Conservation (phyloP, 768 basidiomycete species). For the Saitozyma sp. region DNA sequence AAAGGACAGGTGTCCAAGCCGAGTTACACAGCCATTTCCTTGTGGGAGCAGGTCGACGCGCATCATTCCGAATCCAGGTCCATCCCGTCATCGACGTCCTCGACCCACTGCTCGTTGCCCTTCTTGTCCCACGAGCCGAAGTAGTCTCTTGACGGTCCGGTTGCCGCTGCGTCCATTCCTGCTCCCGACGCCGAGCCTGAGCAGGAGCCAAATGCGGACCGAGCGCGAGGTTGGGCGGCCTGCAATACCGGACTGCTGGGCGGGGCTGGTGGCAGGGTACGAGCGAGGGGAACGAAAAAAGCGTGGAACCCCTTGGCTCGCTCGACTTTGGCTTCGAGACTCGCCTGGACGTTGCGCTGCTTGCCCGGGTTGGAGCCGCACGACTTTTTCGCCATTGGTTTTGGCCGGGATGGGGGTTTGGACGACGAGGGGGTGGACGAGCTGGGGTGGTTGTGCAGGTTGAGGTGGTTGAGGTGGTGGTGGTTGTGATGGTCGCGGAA, state of each 20-base stretch:
- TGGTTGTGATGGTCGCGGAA: not conserved
- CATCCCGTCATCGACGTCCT: slow-evolving; percentile 24
- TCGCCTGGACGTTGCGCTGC: slow-evolving; percentile 30
- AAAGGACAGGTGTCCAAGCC: not conserved
- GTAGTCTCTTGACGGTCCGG: slow-evolving; percentile 9
- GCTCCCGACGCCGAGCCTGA: slow-evolving; percentile 3
- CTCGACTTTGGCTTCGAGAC: slow-evolving; percentile 39
- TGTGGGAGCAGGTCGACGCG: not conserved
- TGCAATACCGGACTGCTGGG: slow-evolving; percentile 37
- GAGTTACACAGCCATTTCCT: not conserved
- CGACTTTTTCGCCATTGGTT: slow-evolving; percentile 7
- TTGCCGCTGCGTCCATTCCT: not conserved
- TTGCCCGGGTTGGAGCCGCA: slow-evolving; percentile 11
- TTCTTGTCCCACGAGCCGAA: slow-evolving; percentile 14
- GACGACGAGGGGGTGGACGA: slow-evolving; percentile 2
- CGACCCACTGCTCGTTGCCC: slow-evolving; percentile 22
- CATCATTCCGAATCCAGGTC: slow-evolving; percentile 15
- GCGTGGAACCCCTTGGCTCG: slow-evolving; percentile 40
- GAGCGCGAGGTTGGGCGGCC: not conserved
- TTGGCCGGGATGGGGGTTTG: slow-evolving; percentile 5
- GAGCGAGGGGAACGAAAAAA: slow-evolving; percentile 36
- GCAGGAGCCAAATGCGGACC: slow-evolving; percentile 3
- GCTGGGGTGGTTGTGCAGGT: not conserved
- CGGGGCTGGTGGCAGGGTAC: slow-evolving; percentile 34
- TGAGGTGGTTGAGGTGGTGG: not conserved